Base-by-base conservation (phyloP, 331 rosid genomes). In the Ulmus americana region DNA sequence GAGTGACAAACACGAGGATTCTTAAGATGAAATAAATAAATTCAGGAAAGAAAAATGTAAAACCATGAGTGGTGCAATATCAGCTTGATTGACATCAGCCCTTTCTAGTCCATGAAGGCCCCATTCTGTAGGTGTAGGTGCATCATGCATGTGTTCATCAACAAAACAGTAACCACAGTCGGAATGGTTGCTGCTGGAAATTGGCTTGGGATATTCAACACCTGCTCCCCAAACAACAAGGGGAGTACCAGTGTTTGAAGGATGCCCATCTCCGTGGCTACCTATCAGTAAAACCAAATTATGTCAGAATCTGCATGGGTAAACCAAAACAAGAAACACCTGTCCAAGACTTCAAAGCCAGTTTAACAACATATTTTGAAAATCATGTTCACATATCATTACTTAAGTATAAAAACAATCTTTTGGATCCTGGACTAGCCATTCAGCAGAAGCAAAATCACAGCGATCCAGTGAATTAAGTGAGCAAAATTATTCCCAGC, bases 191-290 rank as follows among this genome's bases (percentile, higher is more conserved):
- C 83, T 82, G 83, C 83, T 61, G 35, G 92, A 85, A 57, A 76
- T 53, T 61, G 85, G 84, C 83, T 74, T 85, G 51, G 97, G 97
- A 78, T 81, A 64, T 72, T 83, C 78, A 65, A 90, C 82, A 65
- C 97, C 97, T 58, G 97, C 92, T 60, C 97, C 97, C 97, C 97
- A 90, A 8, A 75, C 95, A 77, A 90, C 97, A 78, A 90, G 94
- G 64, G 97, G 95, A 45, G 97, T 90, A 71, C 87, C 97, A 3
- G 97, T 90, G 77, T 87, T 87, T 64, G 97, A 45, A 63, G 95
- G 92, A 83, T 90, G 97, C 66, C 97, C 97, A 63, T 90, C 95
- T 59, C 97, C 97, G 55, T 90, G 97, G 81, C 92, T 90, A 70
- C 97, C 97, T 87, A 61, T 63, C 59, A 70, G 39, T 46, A 58